Evolutionary conservation across 352 stramenopile genomes (phyloP), one percentile per base, ranked within the genome.

Genomic region (Pythium folliculosum): DNA sequence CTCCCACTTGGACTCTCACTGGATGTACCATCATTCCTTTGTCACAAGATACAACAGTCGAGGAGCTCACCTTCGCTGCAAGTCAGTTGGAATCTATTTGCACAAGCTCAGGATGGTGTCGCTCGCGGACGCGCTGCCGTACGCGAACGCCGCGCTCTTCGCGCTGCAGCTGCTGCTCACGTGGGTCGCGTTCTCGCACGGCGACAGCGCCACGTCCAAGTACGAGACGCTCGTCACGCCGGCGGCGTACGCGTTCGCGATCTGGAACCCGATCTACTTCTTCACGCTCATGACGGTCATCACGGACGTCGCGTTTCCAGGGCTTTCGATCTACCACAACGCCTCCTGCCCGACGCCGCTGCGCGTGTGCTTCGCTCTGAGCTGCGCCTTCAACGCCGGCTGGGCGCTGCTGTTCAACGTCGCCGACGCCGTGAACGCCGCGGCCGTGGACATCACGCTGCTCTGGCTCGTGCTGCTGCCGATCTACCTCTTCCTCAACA

Each of bases 231-330:
- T 81, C 22, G 35, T 90, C 51, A 91, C 82, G 43, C 82, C 82
- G 0, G 80, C 80, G 10, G 44, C 50, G 17, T 86, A 76, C 61
- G 77, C 73, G 19, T 91, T 90, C 70, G 79, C 74, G 23, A 86
- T 93, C 64, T 91, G 82, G 81, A 79, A 77, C 61, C 43, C 72
- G 60, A 89, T 92, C 73, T 88, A 91, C 66, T 60, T 88, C 55
- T 69, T 75, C 49, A 60, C 55, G 67, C 69, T 87, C 55, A 77
- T 73, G 60, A 80, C 80, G 44, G 75, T 86, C 51, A 77, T 88
- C 66, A 80, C 71, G 27, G 82, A 92, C 69, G 74, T 84, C 30
- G 75, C 81, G 27, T 82, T 78, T 54, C 74, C 78, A 17, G 67
- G 65, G 27, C 63, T 86, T 7, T 78, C 73, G 58, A 68, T 92